Base-by-base conservation (phyloP, 148 eudicot genomes). In the Cornus florida region DNA sequence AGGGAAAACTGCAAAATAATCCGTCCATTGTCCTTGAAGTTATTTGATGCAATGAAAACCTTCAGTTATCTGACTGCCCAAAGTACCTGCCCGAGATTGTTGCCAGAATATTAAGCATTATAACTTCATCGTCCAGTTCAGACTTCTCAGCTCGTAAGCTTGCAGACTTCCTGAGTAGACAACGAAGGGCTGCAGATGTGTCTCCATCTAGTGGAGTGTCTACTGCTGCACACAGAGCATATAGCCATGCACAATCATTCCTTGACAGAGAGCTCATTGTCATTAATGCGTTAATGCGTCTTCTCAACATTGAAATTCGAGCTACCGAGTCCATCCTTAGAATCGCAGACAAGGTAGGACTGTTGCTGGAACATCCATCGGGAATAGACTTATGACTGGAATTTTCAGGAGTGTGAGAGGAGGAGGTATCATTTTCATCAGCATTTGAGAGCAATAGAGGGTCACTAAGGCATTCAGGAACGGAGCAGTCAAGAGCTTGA, bases 181-280 rank as follows among this genome's bases (percentile, higher is more conserved):
- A 86, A 31, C 99, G 87, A 11, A 96, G 88, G 67, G 97, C 86
- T 35, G 99, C 99, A 75, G 84, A 75, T 6, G 93, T 93, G 75
- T 93, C 92, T 2, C 97, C 97, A 84, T 93, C 88, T 59, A 95
- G 79, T 2, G 97, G 99, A 67, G 88, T 87, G 79, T 92, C 99
- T 57, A 95, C 83, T 19, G 82, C 86, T 3, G 89, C 94, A 80
- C 95, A 93, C 4, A 96, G 92, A 77, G 92, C 95, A 87, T 91
- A 96, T 5, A 96, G 82, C 99, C 99, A 96, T 69, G 78, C 80
- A 74, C 90, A 86, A 46, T 93, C 95, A 16, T 85, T 75, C 74
- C 81, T 87, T 5, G 91, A 79, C 69, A 93, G 57, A 69, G 23
- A 74, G 77, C 77, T 86, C 75, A 78, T 75, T 28, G 65, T 83